Conservation (phyloP, 139 green algal genomes). For the Picochlorum sp. region DNA sequence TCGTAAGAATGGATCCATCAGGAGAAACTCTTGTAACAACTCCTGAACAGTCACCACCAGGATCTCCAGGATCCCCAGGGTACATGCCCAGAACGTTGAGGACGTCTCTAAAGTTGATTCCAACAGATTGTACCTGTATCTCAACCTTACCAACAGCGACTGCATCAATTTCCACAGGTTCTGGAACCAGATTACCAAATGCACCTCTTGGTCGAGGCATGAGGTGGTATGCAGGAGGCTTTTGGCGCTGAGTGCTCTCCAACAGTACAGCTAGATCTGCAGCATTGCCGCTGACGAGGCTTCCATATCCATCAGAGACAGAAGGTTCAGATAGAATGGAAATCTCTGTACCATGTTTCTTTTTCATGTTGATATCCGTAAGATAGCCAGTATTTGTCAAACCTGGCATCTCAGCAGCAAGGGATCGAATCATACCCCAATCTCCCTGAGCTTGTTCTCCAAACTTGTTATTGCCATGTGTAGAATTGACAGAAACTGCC, state of each 20-base stretch:
- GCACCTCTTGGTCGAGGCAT: conserved; percentile 31
- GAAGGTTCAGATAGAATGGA: neutral
- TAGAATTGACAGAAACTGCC: neutral
- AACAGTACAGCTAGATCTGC: conserved; percentile 16
- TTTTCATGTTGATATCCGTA: neutral
- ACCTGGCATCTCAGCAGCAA: conserved; percentile 23
- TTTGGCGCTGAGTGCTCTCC: conserved; percentile 10
- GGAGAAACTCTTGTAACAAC: conserved; percentile 25
- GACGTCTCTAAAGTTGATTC: conserved; percentile 57
- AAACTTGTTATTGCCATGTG: neutral
- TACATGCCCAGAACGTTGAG: conserved; percentile 63
- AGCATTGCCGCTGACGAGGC: neutral
- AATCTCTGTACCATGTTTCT: neutral
- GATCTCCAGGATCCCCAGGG: conserved; percentile 37
- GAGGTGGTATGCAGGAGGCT: conserved; percentile 15
- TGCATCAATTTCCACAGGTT: conserved; percentile 12
- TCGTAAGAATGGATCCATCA: neutral
- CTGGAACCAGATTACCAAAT: conserved; percentile 21
- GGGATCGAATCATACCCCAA: conserved; percentile 40
- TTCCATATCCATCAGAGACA: conserved; percentile 36
- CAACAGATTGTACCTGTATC: conserved; percentile 34
- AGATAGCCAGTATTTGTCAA: conserved; percentile 6
- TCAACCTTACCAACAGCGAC: conserved; percentile 22
- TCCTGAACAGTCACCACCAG: conserved; percentile 50
- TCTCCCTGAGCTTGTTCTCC: neutral